Conservation (phyloP, 768 basidiomycete species). For the Panellus pusillus region DNA sequence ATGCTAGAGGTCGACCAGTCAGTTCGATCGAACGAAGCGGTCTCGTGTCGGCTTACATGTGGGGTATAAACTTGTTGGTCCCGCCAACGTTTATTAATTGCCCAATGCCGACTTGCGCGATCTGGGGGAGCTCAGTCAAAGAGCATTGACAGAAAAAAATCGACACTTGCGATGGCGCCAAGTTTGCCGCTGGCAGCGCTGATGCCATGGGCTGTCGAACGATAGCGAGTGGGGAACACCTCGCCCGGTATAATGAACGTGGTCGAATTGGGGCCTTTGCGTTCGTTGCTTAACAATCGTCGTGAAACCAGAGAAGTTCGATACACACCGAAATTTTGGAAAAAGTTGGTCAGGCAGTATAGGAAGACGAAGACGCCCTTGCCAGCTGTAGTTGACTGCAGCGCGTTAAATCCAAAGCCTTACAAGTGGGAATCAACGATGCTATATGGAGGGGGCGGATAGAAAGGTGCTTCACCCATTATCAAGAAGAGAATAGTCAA, state of each 20-base stretch:
- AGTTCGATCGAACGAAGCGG: background rate
- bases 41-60: conserved; percentile 52
- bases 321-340: conserved; percentile 71
- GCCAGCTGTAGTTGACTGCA: conserved; percentile 41
- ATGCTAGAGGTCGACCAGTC: conserved; percentile 41
- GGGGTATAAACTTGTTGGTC: conserved; percentile 55
- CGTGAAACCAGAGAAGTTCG: no score
- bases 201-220: conserved; percentile 83
- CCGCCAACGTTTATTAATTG: conserved; percentile 71
- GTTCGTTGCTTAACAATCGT: no score
- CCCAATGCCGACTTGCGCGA: conserved; percentile 77
- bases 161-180: conserved; percentile 56
- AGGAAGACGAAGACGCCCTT: conserved; percentile 73
- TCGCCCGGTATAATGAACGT: conserved; percentile 84
- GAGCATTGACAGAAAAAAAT: background rate
- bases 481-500: conserved; percentile 67
- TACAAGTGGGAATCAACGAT: conserved; percentile 1
- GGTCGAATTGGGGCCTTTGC: conserved; percentile 62
- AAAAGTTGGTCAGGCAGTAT: conserved; percentile 86
- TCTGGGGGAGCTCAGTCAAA: background rate
- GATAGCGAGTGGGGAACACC: conserved; percentile 84
- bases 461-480: conserved; percentile 52
- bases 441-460: background rate
- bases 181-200: conserved; percentile 82
- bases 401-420: conserved; percentile 69